phyloP scores from a whole-genome alignment of 208 protist genomes.

The Trichomonas vaginalis region DNA sequence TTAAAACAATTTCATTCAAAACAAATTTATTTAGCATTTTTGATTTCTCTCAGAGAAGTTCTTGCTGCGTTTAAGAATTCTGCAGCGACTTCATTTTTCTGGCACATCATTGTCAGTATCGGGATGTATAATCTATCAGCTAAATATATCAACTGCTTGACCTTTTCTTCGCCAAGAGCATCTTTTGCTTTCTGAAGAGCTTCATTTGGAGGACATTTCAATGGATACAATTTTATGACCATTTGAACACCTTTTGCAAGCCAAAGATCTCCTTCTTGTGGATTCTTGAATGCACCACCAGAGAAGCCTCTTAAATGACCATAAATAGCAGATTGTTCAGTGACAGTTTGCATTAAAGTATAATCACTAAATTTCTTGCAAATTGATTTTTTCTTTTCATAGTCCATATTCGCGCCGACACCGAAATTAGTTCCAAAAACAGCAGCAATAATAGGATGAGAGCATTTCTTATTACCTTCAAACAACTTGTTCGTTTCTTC shows the following conservation, averaged over 20 bases:
- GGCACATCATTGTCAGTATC: neutral
- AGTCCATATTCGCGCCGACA: neutral
- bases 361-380: neutral
- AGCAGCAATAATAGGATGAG: neutral
- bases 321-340: neutral
- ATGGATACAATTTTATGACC: neutral
- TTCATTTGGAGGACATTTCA: neutral
- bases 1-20: too few species aligned
- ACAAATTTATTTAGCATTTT: neutral
- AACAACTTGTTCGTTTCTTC: neutral
- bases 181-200: neutral
- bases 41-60: neutral
- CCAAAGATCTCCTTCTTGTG: neutral
- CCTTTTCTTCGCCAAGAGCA: neutral
- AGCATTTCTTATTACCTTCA: neutral
- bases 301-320: neutral
- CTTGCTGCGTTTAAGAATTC: neutral
- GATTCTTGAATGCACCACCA: neutral
- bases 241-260: neutral
- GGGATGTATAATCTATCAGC: neutral
- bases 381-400: neutral
- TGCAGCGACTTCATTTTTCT: neutral
- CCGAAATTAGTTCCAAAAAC: neutral
- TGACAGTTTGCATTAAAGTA: neutral
- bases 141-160: neutral